These are phyloP conservation scores for Cordyceps tenuipes DNA, from an alignment of 2,329 filamentous ascomycete genomes.

Conservation along the genomic window DNA sequence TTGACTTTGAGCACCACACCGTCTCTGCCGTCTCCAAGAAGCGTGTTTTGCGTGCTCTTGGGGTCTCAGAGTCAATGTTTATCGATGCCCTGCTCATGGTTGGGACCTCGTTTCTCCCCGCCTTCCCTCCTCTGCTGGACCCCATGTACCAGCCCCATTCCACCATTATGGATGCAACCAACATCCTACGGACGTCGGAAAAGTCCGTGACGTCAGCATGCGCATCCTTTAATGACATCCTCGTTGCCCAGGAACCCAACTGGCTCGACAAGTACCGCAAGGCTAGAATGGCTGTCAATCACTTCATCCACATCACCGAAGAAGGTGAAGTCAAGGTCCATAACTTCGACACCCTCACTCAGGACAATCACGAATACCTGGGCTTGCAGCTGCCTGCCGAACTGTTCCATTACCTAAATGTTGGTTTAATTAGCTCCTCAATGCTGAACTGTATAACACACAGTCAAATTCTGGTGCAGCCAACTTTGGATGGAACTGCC, in stretches of 20 bases:
- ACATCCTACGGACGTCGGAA: slow-evolving; percentile 62
- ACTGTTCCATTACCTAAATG: slow-evolving; percentile 81
- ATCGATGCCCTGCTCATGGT: slow-evolving; percentile 76
- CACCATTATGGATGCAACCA: slow-evolving; percentile 67
- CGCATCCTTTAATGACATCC: slow-evolving; percentile 69
- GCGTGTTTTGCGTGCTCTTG: slow-evolving; percentile 59
- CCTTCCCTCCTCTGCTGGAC: slow-evolving; percentile 70
- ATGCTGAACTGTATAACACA: slow-evolving; percentile 77
- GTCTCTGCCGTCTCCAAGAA: slow-evolving; percentile 59
- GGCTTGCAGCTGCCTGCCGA: slow-evolving; percentile 86
- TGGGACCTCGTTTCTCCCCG: slow-evolving; percentile 70
- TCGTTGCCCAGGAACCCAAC: slow-evolving; percentile 59
- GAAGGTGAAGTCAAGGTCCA: slow-evolving; percentile 71
- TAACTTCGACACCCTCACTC: slow-evolving; percentile 64
- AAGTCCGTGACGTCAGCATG: slow-evolving; percentile 66
- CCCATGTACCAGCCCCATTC: slow-evolving; percentile 46
- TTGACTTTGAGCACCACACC: slow-evolving; percentile 61
- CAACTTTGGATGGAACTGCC: slow-evolving; percentile 78
- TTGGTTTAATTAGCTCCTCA: slow-evolving; percentile 69
- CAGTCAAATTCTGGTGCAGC: slow-evolving; percentile 65
- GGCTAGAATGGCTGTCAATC: slow-evolving; percentile 75
- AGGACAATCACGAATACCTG: slow-evolving; percentile 81
- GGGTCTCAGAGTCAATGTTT: slow-evolving; percentile 62
- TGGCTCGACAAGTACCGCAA: slow-evolving; percentile 85
- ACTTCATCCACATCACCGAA: slow-evolving; percentile 73